phyloP scores from a whole-genome alignment of 2,329 filamentous ascomycete species.

The Clonostachys sp. region DNA sequence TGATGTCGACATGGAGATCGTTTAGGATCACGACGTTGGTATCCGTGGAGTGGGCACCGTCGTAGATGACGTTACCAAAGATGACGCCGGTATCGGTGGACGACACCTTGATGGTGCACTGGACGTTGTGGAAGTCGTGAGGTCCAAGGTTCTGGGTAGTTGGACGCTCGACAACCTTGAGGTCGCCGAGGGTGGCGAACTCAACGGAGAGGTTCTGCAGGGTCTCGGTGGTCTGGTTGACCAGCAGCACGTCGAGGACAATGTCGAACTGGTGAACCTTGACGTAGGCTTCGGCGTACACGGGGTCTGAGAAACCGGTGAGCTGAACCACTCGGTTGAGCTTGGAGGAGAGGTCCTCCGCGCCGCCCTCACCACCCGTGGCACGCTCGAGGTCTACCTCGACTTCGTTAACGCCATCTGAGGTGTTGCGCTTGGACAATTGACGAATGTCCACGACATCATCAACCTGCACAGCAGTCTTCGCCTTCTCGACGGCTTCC shows the following conservation, averaged over 20 bases:
- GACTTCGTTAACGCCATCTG: conserved; percentile 78
- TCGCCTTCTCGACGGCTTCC: conserved; percentile 87
- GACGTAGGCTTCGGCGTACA: conserved; percentile 98
- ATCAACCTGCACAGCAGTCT: conserved; percentile 91
- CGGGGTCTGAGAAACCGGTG: conserved; percentile 95
- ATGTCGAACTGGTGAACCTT: conserved; percentile 99
- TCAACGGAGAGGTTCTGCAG: conserved; percentile 96
- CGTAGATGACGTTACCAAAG: conserved; percentile 97
- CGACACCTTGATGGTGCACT: conserved; percentile 97
- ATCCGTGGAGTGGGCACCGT: conserved; percentile 85
- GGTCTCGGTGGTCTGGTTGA: conserved; percentile 96
- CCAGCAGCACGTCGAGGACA: conserved; percentile 88
- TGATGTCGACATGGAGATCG: conserved; percentile 97
- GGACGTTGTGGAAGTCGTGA: conserved; percentile 96
- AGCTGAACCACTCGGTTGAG: conserved; percentile 94
- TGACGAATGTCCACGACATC: conserved; percentile 92
- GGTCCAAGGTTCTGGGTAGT: conserved; percentile 94
- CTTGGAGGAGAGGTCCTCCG: conserved; percentile 88
- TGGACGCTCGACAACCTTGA: conserved; percentile 95
- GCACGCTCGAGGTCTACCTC: conserved; percentile 90
- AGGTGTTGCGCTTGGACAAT: conserved; percentile 82
- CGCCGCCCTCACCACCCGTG: conserved; percentile 78
- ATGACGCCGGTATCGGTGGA: conserved; percentile 98
- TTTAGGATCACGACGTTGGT: conserved; percentile 97
- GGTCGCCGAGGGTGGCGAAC: conserved; percentile 94